A percentile compares a stretch with the other conserved stretches of the same genome.
These are phyloP conservation scores for Aspergillus quadricinctus DNA, from an alignment of 2,329 filamentous ascomycete species.

Conservation along the genomic window DNA sequence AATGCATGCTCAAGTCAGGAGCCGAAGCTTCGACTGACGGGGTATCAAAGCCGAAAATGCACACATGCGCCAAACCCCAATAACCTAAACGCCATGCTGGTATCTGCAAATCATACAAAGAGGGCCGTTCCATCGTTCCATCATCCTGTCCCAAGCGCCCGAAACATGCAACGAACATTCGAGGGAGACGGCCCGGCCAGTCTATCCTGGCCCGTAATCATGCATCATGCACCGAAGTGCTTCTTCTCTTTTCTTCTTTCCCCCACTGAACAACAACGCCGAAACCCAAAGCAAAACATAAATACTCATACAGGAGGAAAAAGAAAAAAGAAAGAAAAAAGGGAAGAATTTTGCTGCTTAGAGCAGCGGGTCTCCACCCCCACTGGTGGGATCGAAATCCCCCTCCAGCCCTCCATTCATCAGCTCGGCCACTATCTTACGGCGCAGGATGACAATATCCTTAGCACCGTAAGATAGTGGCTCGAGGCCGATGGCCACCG, in stretches of 20 bases:
- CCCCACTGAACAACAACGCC: too few relatives aligned
- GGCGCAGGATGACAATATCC: constrained; percentile 39
- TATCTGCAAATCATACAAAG: background rate
- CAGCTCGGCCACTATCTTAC: constrained; percentile 46
- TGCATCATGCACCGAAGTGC: background rate
- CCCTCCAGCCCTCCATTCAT: constrained; percentile 43
- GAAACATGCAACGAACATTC: background rate
- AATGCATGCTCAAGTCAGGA: constrained; percentile 13
- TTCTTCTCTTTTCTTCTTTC: background rate
- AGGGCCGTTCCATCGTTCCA: background rate
- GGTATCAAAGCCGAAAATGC: constrained; percentile 16
- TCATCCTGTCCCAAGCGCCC: background rate
- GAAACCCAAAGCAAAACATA: background rate
- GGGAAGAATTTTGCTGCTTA: constrained; percentile 9
- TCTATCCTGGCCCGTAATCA: background rate
- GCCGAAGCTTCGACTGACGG: constrained; percentile 19
- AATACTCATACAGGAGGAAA: background rate
- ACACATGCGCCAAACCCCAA: constrained; percentile 5
- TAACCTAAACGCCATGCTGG: constrained; percentile 1
- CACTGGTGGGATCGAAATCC: constrained; percentile 34
- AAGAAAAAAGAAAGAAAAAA: background rate
- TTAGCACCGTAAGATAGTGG: constrained; percentile 38
- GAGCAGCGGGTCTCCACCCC: constrained; percentile 18
- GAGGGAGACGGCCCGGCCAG: background rate
- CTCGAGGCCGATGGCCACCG: constrained; percentile 42